Conservation (phyloP, 495 filamentous ascomycete genomes). For the Xylaria intraflava region DNA sequence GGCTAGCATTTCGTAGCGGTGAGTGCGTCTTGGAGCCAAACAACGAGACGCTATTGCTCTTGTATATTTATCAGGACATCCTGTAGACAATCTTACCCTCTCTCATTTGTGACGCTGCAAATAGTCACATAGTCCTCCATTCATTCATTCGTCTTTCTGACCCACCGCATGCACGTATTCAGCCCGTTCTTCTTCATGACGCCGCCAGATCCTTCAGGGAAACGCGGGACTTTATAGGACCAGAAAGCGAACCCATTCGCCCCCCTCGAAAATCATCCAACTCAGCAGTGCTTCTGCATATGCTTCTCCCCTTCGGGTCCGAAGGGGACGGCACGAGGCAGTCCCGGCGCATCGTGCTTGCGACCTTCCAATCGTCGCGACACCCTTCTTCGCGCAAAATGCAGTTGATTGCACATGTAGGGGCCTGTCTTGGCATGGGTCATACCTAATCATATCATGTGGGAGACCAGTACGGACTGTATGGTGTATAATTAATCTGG, state of each 20-base stretch:
- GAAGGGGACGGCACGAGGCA: too few relatives aligned
- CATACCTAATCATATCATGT: too few relatives aligned
- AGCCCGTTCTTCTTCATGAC: background rate
- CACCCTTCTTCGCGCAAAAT: too few relatives aligned
- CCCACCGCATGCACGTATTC: background rate
- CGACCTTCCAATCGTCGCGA: too few relatives aligned
- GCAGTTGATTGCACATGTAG: too few relatives aligned
- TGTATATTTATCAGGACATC: background rate
- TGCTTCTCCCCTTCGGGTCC: too few relatives aligned
- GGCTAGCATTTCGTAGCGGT: background rate
- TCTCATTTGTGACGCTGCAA: background rate
- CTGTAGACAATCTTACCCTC: background rate
- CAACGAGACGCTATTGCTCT: background rate
- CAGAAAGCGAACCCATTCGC: slow-evolving; percentile 1
- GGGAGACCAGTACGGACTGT: too few relatives aligned
- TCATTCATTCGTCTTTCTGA: background rate
- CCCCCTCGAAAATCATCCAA: too few relatives aligned
- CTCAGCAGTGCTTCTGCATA: too few relatives aligned
- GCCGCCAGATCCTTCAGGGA: slow-evolving; percentile 15
- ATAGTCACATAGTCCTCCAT: background rate
- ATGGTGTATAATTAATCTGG: too few relatives aligned
- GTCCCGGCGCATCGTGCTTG: too few relatives aligned
- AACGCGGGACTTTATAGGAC: slow-evolving; percentile 18
- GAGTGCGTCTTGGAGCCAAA: background rate
- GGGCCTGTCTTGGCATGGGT: too few relatives aligned